Conservation (phyloP, 805 yeast species). For the Candida ortonii region DNA sequence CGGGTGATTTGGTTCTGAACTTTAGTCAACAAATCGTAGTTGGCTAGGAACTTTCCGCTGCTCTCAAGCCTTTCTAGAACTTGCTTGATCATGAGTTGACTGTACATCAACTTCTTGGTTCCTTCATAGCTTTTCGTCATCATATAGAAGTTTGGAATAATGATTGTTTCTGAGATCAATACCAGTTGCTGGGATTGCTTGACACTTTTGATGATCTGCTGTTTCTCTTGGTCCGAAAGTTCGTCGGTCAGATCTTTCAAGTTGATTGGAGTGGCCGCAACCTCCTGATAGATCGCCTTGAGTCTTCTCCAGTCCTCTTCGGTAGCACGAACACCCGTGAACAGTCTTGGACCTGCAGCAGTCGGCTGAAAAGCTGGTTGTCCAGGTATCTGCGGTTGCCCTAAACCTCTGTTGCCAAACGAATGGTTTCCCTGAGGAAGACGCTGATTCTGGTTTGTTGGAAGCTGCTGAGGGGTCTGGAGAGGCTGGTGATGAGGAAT, state of each 20-base stretch:
- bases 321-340: constrained; percentile 39
- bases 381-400: constrained; percentile 11
- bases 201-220: constrained; percentile 52
- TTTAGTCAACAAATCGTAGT: constrained; percentile 68
- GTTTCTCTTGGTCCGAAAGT: constrained; percentile 63
- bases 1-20: constrained; percentile 69
- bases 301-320: constrained; percentile 64
- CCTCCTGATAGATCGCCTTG: constrained; percentile 65
- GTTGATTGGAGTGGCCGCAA: constrained; percentile 61
- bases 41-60: constrained; percentile 55
- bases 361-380: constrained; percentile 12
- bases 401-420: constrained; percentile 10
- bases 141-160: constrained; percentile 74
- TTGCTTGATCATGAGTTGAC: constrained; percentile 74
- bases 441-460: constrained; percentile 34
- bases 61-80: constrained; percentile 63
- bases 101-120: constrained; percentile 71
- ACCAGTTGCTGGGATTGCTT: constrained; percentile 56
- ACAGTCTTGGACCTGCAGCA: constrained; percentile 26
- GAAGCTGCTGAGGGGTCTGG: constrained; percentile 29
- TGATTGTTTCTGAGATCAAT: constrained; percentile 62
- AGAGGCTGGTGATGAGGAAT: constrained; percentile 8
- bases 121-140: constrained; percentile 73
- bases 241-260: constrained; percentile 62
- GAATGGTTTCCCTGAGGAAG: constrained; percentile 19